Conservation (phyloP, 140 eudicot genomes). For the Bidens hawaiensis region DNA sequence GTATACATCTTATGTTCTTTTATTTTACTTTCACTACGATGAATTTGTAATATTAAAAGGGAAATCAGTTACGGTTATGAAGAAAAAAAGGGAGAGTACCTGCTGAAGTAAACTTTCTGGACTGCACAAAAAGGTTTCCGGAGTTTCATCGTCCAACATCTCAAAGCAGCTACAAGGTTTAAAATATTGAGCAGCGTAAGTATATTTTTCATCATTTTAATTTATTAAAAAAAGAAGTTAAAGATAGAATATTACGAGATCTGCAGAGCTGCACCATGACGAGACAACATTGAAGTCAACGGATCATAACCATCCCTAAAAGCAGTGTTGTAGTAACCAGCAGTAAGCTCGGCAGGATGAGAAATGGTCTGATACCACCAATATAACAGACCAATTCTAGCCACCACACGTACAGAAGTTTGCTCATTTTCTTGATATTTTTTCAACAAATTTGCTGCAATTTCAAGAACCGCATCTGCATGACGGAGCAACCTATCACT, state of each 20-base stretch:
- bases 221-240: background rate
- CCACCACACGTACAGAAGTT: constrained; percentile 47
- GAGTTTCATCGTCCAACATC: constrained; percentile 61
- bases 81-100: constrained; percentile 29
- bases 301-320: constrained; percentile 64
- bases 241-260: constrained; percentile 39
- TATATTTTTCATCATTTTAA: background rate
- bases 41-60: background rate
- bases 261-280: constrained; percentile 61
- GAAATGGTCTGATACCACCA: constrained; percentile 70
- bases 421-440: constrained; percentile 44
- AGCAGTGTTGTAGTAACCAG: constrained; percentile 74
- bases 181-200: no score
- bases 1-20: background rate
- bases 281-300: constrained; percentile 53
- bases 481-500: constrained; percentile 53
- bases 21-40: background rate
- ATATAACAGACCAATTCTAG: constrained; percentile 51
- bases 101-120: constrained; percentile 56
- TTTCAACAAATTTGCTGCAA: constrained; percentile 39
- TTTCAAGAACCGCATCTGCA: constrained; percentile 64
- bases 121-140: constrained; percentile 49
- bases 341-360: constrained; percentile 74
- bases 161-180: constrained; percentile 49
- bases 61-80: background rate